phyloP scores from a whole-genome alignment of 2,329 filamentous ascomycete species.

The Aureobasidium pullulans region DNA sequence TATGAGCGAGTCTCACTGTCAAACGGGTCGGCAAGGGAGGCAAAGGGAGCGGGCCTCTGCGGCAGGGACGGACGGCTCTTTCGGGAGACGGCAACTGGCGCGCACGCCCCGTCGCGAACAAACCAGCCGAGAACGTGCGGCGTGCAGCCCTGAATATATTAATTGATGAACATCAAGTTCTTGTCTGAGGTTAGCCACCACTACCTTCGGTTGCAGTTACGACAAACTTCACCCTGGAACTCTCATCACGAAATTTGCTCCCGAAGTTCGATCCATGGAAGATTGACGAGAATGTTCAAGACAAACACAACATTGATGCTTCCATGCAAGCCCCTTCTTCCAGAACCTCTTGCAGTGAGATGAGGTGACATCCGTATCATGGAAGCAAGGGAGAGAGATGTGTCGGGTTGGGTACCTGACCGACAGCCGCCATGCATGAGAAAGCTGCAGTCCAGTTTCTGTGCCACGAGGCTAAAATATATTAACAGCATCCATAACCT shows the following conservation, averaged over 20 bases:
- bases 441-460: neutral
- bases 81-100: neutral
- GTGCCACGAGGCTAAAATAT: constrained; percentile 3
- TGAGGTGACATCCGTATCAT: neutral
- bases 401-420: neutral
- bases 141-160: neutral
- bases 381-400: neutral
- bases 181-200: neutral
- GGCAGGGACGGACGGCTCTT: neutral
- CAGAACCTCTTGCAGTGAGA: neutral
- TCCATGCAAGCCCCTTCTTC: neutral
- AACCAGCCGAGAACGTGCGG: neutral
- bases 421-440: constrained; percentile 9
- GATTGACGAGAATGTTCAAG: too few species aligned
- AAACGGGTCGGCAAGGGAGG: neutral
- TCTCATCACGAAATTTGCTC: neutral
- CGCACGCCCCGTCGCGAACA: neutral
- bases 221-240: neutral
- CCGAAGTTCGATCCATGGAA: too few species aligned
- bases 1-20: neutral
- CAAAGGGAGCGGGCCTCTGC: neutral
- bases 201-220: neutral
- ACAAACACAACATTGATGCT: neutral
- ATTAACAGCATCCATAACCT: neutral
- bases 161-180: neutral